Conservation (phyloP, 345 rosid species). For the Citrus sp. region DNA sequence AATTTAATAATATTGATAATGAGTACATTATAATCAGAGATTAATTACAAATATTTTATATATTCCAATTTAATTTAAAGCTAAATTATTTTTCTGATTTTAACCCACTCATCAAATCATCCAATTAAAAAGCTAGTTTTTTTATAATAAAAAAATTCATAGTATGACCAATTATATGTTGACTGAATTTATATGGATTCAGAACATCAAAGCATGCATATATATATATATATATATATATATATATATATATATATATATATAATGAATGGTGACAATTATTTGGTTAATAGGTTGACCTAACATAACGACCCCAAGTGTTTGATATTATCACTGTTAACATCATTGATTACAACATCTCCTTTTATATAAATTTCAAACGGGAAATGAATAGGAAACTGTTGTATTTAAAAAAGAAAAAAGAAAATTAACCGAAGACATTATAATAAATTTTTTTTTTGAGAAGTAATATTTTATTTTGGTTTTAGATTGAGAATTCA, state of each 20-base stretch:
- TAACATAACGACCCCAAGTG: background rate
- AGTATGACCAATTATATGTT: background rate
- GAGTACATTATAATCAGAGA: too few relatives aligned
- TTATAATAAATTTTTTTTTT: too few relatives aligned
- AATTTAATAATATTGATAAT: too few relatives aligned
- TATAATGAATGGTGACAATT: background rate
- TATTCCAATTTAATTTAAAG: too few relatives aligned
- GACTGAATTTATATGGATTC: background rate
- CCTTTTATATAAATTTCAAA: background rate
- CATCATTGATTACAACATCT: background rate
- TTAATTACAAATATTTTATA: too few relatives aligned
- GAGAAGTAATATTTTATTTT: too few relatives aligned
- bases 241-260: too few relatives aligned
- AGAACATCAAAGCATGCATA: too few relatives aligned
- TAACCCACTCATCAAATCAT: background rate
- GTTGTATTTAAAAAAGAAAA: background rate
- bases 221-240: too few relatives aligned
- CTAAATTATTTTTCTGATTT: too few relatives aligned
- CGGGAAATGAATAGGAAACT: background rate
- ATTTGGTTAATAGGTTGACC: constrained; percentile 1
- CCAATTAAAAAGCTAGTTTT: background rate
- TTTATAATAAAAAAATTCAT: background rate
- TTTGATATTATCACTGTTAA: background rate
- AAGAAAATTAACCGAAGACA: background rate
- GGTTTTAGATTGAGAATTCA: too few relatives aligned